phyloP scores from a whole-genome alignment of 2,329 filamentous ascomycete genomes.

The Drechslerella stenobrocha region DNA sequence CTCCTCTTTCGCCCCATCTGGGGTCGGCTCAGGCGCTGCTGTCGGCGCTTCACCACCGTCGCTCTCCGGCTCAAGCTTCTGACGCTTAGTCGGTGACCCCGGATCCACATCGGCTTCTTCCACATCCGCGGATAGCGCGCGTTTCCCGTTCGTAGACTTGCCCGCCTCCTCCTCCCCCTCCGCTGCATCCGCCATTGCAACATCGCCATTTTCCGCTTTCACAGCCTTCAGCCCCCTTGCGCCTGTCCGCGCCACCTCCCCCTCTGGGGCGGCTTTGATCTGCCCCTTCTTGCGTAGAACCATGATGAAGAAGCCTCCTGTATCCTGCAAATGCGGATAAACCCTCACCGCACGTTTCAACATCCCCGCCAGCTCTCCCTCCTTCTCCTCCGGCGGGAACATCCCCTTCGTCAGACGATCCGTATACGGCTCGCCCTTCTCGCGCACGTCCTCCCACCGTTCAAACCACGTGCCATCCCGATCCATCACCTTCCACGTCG shows the following conservation, averaged over 20 bases:
- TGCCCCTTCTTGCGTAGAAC: slow-evolving; percentile 81
- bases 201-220: neutral
- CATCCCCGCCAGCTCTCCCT: slow-evolving; percentile 63
- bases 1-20: slow-evolving; percentile 17
- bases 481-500: slow-evolving; percentile 87
- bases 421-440: slow-evolving; percentile 60
- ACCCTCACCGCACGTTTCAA: slow-evolving; percentile 90
- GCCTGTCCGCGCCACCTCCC: slow-evolving; percentile 42
- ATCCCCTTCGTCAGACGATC: slow-evolving; percentile 75
- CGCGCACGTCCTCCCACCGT: slow-evolving; percentile 71
- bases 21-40: slow-evolving; percentile 31
- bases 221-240: slow-evolving; percentile 36
- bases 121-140: slow-evolving; percentile 54
- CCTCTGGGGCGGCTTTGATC: slow-evolving; percentile 59
- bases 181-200: slow-evolving; percentile 16
- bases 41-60: slow-evolving; percentile 50
- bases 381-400: slow-evolving; percentile 69
- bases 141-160: slow-evolving; percentile 53
- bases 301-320: slow-evolving; percentile 95
- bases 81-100: slow-evolving; percentile 43
- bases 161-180: slow-evolving; percentile 45
- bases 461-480: slow-evolving; percentile 77
- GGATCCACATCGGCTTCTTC: slow-evolving; percentile 52
- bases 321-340: slow-evolving; percentile 94
- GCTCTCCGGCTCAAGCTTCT: slow-evolving; percentile 52